Base-by-base conservation (phyloP, 495 filamentous ascomycete species). In the Trichocladium antarcticum region DNA sequence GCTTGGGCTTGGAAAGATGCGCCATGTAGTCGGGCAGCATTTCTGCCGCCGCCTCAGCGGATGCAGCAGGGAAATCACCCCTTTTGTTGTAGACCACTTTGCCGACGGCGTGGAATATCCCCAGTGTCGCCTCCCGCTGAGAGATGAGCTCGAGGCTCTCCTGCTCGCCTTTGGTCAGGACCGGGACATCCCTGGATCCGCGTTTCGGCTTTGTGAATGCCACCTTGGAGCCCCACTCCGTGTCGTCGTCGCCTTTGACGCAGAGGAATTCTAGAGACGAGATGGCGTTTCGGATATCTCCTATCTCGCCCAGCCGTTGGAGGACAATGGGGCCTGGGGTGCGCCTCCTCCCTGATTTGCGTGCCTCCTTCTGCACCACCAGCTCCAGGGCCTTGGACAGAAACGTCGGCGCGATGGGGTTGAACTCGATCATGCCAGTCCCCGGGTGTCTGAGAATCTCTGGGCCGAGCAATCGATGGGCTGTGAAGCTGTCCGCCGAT, bases 41-140 rank as follows among this genome's bases (percentile, higher is more conserved):
- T 57, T 79, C 75, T 6, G 67, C 67, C 37, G 53, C 62, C 8
- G 65, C 59, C 41, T 61, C 62, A 16, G 42, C 55, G 6, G 66
- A 57, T 5, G 62, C 58, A 1, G 49, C 51, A 0, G 55, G 55
- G 15, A 58, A 60, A 10, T 72, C 71, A 24, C 79, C 73, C 34
- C 92, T 76, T 60, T 95, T 97, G 67, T 97, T 97, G 66, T 97
- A 89, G 3, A 95, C 78, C 3, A 97, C 84, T 56, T 89, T 95
- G 14, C 89, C 93, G 42, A 99, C 83, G 22, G 93, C 89, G 65
- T 99, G 93, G 58, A 99, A 99, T 49, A 99, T 82, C 1, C 88
- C 89, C 6, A 96, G 71, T 53, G 77, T 90, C 16, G 85, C 77
- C 66, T 95, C 89, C 41, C 93, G 77, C 56, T 89, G 86, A 1